phyloP scores from a whole-genome alignment of 768 basidiomycete genomes.

The Mycena sanguinolenta region DNA sequence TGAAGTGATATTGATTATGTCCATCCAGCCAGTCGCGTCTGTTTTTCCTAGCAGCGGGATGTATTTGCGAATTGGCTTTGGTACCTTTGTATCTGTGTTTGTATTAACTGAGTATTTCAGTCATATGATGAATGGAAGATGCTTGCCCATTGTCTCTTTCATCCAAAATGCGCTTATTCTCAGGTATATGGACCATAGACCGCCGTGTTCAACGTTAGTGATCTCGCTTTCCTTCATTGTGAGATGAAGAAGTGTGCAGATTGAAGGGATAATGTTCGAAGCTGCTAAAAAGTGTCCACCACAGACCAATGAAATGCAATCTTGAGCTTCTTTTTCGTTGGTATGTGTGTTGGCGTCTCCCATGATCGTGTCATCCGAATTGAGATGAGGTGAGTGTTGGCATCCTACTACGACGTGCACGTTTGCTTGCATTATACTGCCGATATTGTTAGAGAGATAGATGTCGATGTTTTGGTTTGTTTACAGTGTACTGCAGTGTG shows the following conservation, averaged over 20 bases:
- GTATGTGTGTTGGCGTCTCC: too few species aligned
- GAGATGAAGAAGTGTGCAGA: neutral
- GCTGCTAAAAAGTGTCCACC: conserved; percentile 7
- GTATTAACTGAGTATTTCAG: too few species aligned
- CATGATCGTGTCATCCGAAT: neutral
- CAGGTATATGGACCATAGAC: neutral
- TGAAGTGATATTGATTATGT: neutral
- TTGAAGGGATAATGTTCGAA: neutral
- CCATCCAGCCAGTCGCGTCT: conserved; percentile 3
- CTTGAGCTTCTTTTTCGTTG: neutral
- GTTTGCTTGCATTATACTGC: neutral
- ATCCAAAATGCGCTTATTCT: conserved; percentile 6
- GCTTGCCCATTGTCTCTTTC: neutral
- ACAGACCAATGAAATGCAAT: neutral
- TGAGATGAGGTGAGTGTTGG: neutral
- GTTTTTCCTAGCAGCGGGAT: neutral
- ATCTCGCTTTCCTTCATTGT: conserved; percentile 6
- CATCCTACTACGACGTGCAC: conserved; percentile 5
- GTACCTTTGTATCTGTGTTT: too few species aligned
- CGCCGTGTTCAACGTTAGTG: conserved; percentile 6
- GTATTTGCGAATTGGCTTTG: neutral
- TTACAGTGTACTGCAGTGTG: neutral
- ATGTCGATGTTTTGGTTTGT: neutral
- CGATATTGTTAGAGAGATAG: too few species aligned
- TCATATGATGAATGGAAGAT: too few species aligned